Evolutionary conservation across 805 yeast species (phyloP), one percentile per base, ranked within the genome.

Genomic region (Starmerella ratchasimensis): DNA sequence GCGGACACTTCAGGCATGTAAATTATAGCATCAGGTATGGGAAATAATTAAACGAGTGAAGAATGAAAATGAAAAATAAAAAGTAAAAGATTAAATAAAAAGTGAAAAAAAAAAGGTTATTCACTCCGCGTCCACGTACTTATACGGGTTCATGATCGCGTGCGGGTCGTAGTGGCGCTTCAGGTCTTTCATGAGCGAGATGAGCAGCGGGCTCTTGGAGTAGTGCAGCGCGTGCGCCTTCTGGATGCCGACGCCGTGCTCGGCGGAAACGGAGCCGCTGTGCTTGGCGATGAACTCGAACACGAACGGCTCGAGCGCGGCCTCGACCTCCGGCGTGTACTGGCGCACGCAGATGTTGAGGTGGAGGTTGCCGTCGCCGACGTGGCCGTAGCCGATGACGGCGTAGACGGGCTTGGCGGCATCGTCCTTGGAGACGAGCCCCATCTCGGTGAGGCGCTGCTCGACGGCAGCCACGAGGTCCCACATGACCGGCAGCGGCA

Each of bases 341-440:
- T 74, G 70, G 58, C 95, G 72, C 14, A 84, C 94, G 30, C 93
- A 78, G 36, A 90, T 93, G 55, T 90, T 90, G 55, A 90, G 71
- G 59, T 90, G 98, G 52, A 90, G 65, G 61, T 90, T 90, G 37
- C 98, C 97, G 56, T 90, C 98, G 39, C 98, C 98, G 52, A 90
- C 71, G 55, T 90, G 98, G n/a, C 98, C 98, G 53, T 88, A 90
- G 0, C 98, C 98, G 47, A 88, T 76, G 9, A 93, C 93, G 43
- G 74, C 78, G 37, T 82, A 76, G 2, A 81, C 96, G 2, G 96
- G 94, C 56, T 68, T 69, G 10, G 51, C 32, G 7, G 45, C 53
- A 29, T 71, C 78, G 24, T 74, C 72, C 33, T 68, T 72, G 37
- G 79, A 81, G 17, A 76, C 61, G 38, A 88, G 60, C 2, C 69